Evolutionary conservation across 2,329 filamentous ascomycete species (phyloP).

Genomic region (Aspergillus sp.): DNA sequence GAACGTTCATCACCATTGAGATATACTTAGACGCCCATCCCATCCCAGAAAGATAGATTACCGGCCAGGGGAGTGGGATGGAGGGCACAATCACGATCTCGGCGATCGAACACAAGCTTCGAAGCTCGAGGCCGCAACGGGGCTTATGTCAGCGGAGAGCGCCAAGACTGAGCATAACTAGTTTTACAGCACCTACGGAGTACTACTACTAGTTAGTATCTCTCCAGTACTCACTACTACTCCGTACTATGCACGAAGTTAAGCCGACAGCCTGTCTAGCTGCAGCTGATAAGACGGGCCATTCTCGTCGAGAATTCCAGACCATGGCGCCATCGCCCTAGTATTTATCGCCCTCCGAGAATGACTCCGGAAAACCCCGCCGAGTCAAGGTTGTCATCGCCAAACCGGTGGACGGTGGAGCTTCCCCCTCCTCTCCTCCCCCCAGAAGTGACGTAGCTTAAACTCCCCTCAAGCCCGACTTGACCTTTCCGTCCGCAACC

Average conservation of each 20-base stretch:
- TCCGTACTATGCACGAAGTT: too few species aligned
- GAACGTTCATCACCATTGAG: slow-evolving; percentile 13
- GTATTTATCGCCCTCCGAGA: background rate
- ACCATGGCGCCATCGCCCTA: background rate
- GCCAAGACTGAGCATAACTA: background rate
- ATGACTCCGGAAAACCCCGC: background rate
- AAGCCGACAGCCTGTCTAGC: background rate
- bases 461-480: too few species aligned
- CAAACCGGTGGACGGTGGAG: too few species aligned
- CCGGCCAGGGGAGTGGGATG: too few species aligned
- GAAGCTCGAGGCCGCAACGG: background rate
- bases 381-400: background rate
- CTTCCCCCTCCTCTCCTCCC: background rate
- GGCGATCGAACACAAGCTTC: background rate
- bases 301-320: background rate
- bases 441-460: background rate
- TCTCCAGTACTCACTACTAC: too few species aligned
- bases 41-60: slow-evolving; percentile 5
- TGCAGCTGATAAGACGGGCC: background rate
- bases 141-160: slow-evolving; percentile 2
- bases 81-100: too few species aligned
- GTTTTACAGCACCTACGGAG: too few species aligned
- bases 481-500: too few species aligned
- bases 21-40: slow-evolving; percentile 6
- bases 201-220: too few species aligned